Evolutionary conservation across 2,329 filamentous ascomycete species (phyloP), one percentile per base, ranked within the genome.

Genomic region (Leptoxyphium fumago): DNA sequence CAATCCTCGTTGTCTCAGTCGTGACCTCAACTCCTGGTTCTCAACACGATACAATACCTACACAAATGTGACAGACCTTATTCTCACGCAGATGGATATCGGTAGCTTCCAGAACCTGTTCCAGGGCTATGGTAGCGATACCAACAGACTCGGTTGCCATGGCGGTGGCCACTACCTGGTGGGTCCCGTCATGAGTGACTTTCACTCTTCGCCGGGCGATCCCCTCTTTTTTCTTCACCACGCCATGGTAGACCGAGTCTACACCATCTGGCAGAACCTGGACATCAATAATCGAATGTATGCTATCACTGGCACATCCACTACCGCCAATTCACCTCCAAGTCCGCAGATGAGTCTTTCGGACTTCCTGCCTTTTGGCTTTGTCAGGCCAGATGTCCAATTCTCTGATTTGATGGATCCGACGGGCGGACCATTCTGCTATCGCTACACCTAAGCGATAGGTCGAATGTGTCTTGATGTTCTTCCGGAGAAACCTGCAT

Each of bases 141-240:
- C 46, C 34, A 57, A 59, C 50, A 48, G 52, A 38, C 55, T 61
- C 39, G 58, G 58, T 38, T 59, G 69, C 1, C 70, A 73, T 49
- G 66, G 64, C 3, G 67, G 59, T 2, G 69, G 68, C 2, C 70
- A 73, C 52, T 69, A 65, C 54, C 62, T 64, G 13, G 60, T 66
- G 48, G 38, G 38, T 28, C 66, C 64, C 5, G 61, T 63, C 0
- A 66, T 64, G 14, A 61, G 62, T 38, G 69, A 73, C 54, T 68
- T 64, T 44, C 51, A 57, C 51, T 61, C 64, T 1, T 68, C 64
- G 9, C 68, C 70, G 1, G 62, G 58, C 6, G 69, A 73, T 41
- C 69, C 69, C 2, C 50, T 61, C 4, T 73, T 73, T 58, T 73
- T 63, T 55, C 57, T 70, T 29, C 70, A 73, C 48, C 70, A 73